Evolutionary conservation across 1,284 basidiomycete genomes (phyloP).

Genomic region (Takashimella tepidaria): DNA sequence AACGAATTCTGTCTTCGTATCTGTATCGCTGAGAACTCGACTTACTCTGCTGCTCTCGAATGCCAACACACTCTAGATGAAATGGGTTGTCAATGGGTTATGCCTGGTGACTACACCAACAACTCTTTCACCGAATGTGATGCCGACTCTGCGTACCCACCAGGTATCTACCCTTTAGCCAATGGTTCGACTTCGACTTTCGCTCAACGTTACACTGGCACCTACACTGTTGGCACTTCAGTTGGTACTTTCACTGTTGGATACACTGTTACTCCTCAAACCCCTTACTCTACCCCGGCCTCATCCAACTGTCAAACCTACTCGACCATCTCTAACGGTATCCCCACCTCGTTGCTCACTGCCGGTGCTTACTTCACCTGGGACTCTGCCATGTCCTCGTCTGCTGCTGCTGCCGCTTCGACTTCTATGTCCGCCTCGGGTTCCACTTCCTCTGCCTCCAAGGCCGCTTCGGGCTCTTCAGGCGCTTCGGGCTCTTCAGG

Average conservation of each 20-base stretch:
- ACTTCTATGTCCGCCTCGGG: slow-evolving; percentile 13
- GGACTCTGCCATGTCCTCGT: slow-evolving; percentile 8
- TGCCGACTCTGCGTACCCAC: slow-evolving; percentile 47
- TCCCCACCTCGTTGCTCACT: slow-evolving; percentile 19
- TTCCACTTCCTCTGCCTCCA: slow-evolving; percentile 9
- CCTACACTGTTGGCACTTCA: slow-evolving; percentile 29
- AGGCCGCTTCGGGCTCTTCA: slow-evolving; percentile 9
- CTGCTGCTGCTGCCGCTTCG: slow-evolving; percentile 10
- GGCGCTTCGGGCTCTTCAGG: too few species aligned
- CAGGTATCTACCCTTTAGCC: slow-evolving; percentile 42
- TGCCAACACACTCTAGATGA: slow-evolving; percentile 48
- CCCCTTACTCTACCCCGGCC: slow-evolving; percentile 41
- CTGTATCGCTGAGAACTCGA: slow-evolving; percentile 46
- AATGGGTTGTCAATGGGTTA: slow-evolving; percentile 50
- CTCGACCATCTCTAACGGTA: slow-evolving; percentile 40
- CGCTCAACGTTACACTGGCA: slow-evolving; percentile 48
- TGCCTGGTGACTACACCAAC: slow-evolving; percentile 49
- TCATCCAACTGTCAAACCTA: slow-evolving; percentile 47
- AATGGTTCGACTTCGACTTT: slow-evolving; percentile 47
- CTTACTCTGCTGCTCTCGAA: slow-evolving; percentile 37
- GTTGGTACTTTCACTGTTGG: slow-evolving; percentile 40
- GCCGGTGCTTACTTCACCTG: slow-evolving; percentile 15
- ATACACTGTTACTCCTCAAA: slow-evolving; percentile 41
- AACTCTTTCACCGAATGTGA: slow-evolving; percentile 48
- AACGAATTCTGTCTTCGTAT: slow-evolving; percentile 49